These are phyloP conservation scores for Mariannaea elegans DNA, from an alignment of 2,329 filamentous ascomycete genomes.

Conservation along the genomic window DNA sequence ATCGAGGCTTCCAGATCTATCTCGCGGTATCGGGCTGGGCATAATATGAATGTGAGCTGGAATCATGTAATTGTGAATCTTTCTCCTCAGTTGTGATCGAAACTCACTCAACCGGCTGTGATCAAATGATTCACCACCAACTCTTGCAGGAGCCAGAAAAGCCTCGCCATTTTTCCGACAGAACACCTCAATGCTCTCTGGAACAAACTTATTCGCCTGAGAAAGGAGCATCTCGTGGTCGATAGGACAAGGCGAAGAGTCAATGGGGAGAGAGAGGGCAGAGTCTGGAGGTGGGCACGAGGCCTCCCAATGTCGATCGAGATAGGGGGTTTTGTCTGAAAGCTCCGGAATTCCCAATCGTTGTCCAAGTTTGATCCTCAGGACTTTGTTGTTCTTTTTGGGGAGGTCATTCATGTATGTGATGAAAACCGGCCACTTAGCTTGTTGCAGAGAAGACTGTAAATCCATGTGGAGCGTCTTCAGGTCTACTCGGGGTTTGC, in stretches of 20 bases:
- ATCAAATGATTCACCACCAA: conserved; percentile 1
- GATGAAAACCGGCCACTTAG: conserved; percentile 61
- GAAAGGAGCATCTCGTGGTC: conserved; percentile 40
- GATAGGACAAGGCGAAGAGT: conserved; percentile 44
- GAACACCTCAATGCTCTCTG: conserved; percentile 29
- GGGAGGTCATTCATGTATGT: conserved; percentile 65
- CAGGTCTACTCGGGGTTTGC: conserved; percentile 55
- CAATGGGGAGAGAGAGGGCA: conserved; percentile 52
- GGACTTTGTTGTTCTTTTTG: conserved; percentile 66
- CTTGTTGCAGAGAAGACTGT: conserved; percentile 57
- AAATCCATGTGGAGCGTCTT: conserved; percentile 58
- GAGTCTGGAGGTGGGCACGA: conserved; percentile 59
- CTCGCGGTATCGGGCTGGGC: conserved; percentile 45
- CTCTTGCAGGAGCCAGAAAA: conserved; percentile 34
- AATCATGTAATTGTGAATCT: conserved; percentile 48
- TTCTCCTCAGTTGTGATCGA: conserved; percentile 20
- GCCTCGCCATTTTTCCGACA: conserved; percentile 26
- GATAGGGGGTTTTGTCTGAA: conserved; percentile 54
- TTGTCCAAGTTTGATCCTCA: conserved; percentile 61
- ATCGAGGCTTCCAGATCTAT: conserved; percentile 45
- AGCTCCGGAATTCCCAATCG: conserved; percentile 55
- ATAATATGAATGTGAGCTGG: conserved; percentile 49
- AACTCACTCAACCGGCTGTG: conserved; percentile 22
- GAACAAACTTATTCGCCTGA: conserved; percentile 32
- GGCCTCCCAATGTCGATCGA: conserved; percentile 59